Conservation (phyloP, 345 rosid species). For the Reutealis trisperma region DNA sequence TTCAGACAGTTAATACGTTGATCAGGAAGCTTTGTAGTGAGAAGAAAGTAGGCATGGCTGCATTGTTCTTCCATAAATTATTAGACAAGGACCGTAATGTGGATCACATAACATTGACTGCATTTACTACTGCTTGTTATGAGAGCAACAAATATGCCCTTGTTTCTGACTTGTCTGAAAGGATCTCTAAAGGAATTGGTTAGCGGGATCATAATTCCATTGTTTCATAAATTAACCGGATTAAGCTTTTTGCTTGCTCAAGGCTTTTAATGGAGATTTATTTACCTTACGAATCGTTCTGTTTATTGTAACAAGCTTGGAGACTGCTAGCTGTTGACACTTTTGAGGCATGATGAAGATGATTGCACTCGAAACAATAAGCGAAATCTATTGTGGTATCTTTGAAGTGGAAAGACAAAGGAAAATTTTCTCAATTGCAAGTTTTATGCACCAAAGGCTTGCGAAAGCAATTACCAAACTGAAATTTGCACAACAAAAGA, state of each 20-base stretch:
- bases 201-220: slow-evolving; percentile 23
- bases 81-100: slow-evolving; percentile 52
- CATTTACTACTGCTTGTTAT: slow-evolving; percentile 71
- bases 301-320: too few relatives aligned
- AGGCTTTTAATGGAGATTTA: neutral
- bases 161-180: slow-evolving; percentile 62
- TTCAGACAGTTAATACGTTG: slow-evolving; percentile 70
- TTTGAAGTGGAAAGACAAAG: neutral
- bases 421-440: neutral
- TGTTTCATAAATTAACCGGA: neutral
- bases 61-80: slow-evolving; percentile 70
- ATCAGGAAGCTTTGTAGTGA: slow-evolving; percentile 85
- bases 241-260: neutral
- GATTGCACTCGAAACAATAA: neutral
- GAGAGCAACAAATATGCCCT: slow-evolving; percentile 74
- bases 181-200: slow-evolving; percentile 56
- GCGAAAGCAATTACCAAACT: neutral
- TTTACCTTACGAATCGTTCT: neutral
- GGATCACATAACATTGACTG: slow-evolving; percentile 69
- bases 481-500: neutral
- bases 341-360: too few relatives aligned
- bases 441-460: neutral
- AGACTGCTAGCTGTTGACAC: too few relatives aligned
- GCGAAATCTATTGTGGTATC: neutral
- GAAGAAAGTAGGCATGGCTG: slow-evolving; percentile 78